Evolutionary conservation across 139 green algal genomes (phyloP), one percentile per base, ranked within the genome.

Genomic region (Ettlia oleoabundans): DNA sequence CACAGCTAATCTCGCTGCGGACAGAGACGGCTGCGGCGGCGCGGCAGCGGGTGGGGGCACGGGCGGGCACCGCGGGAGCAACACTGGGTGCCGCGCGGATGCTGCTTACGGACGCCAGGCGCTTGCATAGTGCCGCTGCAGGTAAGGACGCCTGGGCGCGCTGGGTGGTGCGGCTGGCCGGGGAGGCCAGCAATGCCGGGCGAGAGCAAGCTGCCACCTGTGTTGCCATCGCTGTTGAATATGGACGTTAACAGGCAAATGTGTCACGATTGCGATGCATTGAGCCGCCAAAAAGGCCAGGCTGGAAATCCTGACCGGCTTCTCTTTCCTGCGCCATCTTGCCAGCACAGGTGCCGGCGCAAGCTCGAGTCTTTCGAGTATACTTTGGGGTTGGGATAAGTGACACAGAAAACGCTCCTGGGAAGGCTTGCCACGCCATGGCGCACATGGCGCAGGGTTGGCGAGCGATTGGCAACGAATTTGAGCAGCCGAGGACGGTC

Each of bases 1-100:
- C 73, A 80, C 73, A 81, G 58, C 58, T 81, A 58, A 81, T 81
- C 75, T 85, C 75, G 52, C 72, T 75, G 42, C 53, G 65, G 26
- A 78, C 58, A 4, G 40, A 33, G 33, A 76, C 61, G 32, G 73
- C 41, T 30, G 73, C 58, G 61, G 68, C 68, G 73, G 55, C 30
- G 61, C 28, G n/a, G 82, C 41, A 51, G 66, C 32, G 43, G n/a
- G 28, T 28, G 3, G 75, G 55, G 62, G 4, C 4, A 37, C 58
- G 40, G 51, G 75, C 40, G 28, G 55, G 21, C 5, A 22, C 55
- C 55, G 58, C 58, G n/a, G 58, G 28, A 9, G 28, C n/a, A 55
- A 81, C 55, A 38, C 40, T 61, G 75, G 38, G 41, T 15, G 40
- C 61, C 15, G 38, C 38, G 75, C 75, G 55, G 58, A 81, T 81